Evolutionary conservation across 805 yeast species (phyloP), one percentile per base, ranked within the genome.

Genomic region (Candida maesae): DNA sequence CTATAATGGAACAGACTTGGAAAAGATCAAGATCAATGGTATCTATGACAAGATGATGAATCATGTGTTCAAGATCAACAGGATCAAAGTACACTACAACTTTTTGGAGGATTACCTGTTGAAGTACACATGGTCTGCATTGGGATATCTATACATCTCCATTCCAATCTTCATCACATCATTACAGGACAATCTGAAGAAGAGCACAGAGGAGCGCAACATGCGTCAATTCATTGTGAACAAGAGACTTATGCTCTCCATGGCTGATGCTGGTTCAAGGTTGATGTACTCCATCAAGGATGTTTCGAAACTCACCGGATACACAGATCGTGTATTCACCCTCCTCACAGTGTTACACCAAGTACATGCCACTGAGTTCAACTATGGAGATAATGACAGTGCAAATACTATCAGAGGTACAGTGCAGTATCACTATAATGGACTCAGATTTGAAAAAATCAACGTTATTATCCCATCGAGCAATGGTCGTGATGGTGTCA

Each of bases 211-310:
- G 53, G 74, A 77, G 43, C 72, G 70, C 42, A 81, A 80, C 55
- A 87, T 90, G 87, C 81, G 87, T 53, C 88, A 85, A 51, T 90
- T 89, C 53, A 82, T 90, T 53, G 89, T 87, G 40, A 90, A 90
- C 68, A 90, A 90, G 66, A 74, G 98, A 56, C 71, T 90, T 49
- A 82, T 90, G 85, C 73, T 90, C 50, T 83, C 93, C 4, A 72
- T 90, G 59, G 95, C 96, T 5, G 98, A 90, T 65, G 96, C 98
- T 0, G 97, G 97, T 5, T 84, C 95, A 12, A 73, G 96, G 51
- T 73, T 90, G 65, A 89, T 90, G 96, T 88, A 87, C 62, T 88
- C 97, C 2, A 84, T 89, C 51, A 90, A 90, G 60, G 96, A 89
- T 62, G 74, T 90, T 17, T 84, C 93, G n/a, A 90, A 82, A 60